Evolutionary conservation across 2,329 filamentous ascomycete species (phyloP).

Genomic region (Nannizziopsis arthrosporioides): DNA sequence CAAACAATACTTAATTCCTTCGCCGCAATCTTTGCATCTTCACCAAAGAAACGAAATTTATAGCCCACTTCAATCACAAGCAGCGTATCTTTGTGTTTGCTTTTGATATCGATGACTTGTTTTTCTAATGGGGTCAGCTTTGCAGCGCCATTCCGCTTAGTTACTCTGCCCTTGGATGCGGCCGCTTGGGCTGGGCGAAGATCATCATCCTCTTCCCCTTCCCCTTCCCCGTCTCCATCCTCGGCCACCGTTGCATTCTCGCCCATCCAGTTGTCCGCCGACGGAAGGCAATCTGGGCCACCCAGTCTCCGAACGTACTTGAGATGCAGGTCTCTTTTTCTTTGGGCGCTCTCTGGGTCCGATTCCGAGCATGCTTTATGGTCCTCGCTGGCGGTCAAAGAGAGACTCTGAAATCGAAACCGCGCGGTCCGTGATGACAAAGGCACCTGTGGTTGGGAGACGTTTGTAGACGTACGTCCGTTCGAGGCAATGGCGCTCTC

Average conservation of each 20-base stretch:
- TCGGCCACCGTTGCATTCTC: conserved; percentile 49
- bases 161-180: conserved; percentile 36
- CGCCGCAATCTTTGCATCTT: conserved; percentile 79
- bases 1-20: conserved; percentile 91
- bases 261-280: conserved; percentile 47
- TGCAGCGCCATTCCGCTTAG: conserved; percentile 54
- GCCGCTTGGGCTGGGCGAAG: conserved; percentile 33
- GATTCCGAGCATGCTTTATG: conserved; percentile 29
- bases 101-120: conserved; percentile 88
- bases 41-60: conserved; percentile 94
- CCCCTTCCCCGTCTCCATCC: conserved; percentile 49
- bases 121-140: conserved; percentile 93
- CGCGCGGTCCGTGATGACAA: conserved; percentile 44
- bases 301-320: conserved; percentile 87
- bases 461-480: conserved; percentile 1
- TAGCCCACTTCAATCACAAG: conserved; percentile 93
- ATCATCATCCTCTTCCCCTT: conserved; percentile 42
- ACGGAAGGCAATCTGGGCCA: conserved; percentile 65
- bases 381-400: conserved; percentile 15
- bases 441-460: not conserved
- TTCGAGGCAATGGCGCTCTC: conserved; percentile 7
- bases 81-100: conserved; percentile 76
- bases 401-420: conserved; percentile 47
- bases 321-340: conserved; percentile 61
- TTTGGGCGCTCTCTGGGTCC: conserved; percentile 41